Evolutionary conservation across 257 asterid genomes (phyloP).

Genomic region (Orobanche coerulescens): DNA sequence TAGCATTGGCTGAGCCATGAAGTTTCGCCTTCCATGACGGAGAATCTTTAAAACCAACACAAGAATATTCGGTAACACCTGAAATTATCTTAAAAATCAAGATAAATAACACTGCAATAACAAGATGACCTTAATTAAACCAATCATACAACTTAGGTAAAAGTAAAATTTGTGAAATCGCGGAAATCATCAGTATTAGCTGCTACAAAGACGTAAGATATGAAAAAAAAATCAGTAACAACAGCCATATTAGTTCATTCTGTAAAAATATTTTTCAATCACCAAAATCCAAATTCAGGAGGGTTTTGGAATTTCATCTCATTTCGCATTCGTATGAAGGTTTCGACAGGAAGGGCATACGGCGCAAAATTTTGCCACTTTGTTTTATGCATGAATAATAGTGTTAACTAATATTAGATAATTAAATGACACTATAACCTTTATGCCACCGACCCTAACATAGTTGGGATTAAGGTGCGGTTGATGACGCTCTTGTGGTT

Average conservation of each 20-base stretch:
- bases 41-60: constrained; percentile 25
- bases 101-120: not conserved
- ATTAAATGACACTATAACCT: no score
- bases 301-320: no score
- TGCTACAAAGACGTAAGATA: not conserved
- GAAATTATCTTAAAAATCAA: not conserved
- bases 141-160: not conserved
- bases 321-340: no score
- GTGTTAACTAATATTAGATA: no score
- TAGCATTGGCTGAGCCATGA: constrained; percentile 72
- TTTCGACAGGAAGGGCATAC: no score
- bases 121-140: not conserved
- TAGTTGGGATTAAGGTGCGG: no score
- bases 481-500: no score
- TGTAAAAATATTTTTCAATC: not conserved
- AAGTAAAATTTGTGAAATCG: not conserved
- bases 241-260: not conserved
- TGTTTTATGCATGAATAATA: no score
- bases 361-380: no score
- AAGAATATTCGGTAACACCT: not conserved
- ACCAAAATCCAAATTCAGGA: not conserved
- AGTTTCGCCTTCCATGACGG: constrained; percentile 68
- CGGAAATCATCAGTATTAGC: not conserved
- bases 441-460: no score
- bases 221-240: not conserved